These are phyloP conservation scores for Pascua guehoae DNA, from an alignment of 1,284 basidiomycete species.

Conservation along the genomic window DNA sequence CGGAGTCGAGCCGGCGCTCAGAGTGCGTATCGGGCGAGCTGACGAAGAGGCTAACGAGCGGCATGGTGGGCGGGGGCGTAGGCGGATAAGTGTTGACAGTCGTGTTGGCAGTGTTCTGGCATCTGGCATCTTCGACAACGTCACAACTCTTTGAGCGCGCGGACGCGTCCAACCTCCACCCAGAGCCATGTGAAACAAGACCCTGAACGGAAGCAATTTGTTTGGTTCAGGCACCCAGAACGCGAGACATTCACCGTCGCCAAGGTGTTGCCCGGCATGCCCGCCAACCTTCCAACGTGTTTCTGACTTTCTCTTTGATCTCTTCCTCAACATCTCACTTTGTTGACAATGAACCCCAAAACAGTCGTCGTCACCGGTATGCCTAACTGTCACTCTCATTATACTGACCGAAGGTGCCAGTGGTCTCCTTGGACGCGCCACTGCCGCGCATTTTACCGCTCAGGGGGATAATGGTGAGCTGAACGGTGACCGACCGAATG, in stretches of 20 bases:
- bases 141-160: too few relatives aligned
- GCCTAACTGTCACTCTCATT: background rate
- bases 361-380: conserved; percentile 30
- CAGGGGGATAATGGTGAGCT: conserved; percentile 33
- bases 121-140: too few relatives aligned
- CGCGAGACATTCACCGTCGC: background rate
- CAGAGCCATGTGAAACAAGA: background rate
- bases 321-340: background rate
- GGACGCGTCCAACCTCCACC: background rate
- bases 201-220: background rate
- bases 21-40: conserved; percentile 81
- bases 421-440: conserved; percentile 53
- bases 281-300: background rate
- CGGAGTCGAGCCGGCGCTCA: conserved; percentile 73
- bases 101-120: too few relatives aligned
- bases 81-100: background rate
- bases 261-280: background rate
- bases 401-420: conserved; percentile 47
- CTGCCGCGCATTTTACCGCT: conserved; percentile 32
- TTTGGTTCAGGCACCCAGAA: background rate
- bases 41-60: conserved; percentile 63
- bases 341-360: conserved; percentile 8
- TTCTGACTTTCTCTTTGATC: too few relatives aligned
- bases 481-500: too few relatives aligned
- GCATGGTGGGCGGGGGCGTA: conserved; percentile 3